These are phyloP conservation scores for Psidium friedrichsthalianum DNA, from an alignment of 345 rosid genomes.

Conservation along the genomic window DNA sequence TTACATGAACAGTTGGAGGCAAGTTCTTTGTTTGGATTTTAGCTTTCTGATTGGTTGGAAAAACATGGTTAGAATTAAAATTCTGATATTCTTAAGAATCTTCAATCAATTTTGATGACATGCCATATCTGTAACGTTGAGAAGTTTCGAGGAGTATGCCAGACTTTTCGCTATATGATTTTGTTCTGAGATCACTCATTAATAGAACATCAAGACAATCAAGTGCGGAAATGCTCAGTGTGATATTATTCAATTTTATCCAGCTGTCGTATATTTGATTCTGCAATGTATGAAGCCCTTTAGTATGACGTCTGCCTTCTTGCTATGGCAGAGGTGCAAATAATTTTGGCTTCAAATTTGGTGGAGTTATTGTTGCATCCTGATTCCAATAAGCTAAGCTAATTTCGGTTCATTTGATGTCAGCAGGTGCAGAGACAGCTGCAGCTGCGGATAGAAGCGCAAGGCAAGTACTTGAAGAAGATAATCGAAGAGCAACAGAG, in stretches of 20 bases:
- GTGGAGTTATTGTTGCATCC: background rate
- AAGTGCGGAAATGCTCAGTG: background rate
- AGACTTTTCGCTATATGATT: background rate
- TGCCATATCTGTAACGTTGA: background rate
- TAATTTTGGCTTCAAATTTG: background rate
- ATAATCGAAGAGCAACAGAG: slow-evolving; percentile 97
- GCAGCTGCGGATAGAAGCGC: slow-evolving; percentile 95
- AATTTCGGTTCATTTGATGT: background rate
- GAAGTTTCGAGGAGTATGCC: background rate
- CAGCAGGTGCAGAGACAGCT: slow-evolving; percentile 94
- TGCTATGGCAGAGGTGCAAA: background rate
- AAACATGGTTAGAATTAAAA: background rate
- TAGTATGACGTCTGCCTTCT: background rate
- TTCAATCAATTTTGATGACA: background rate
- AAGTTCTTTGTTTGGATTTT: slow-evolving; percentile 8
- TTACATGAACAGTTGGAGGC: slow-evolving; percentile 96
- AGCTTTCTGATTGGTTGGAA: background rate
- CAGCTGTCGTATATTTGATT: background rate
- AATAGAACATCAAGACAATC: background rate
- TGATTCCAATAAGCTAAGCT: background rate
- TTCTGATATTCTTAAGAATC: background rate
- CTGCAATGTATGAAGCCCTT: background rate
- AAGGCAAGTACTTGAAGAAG: slow-evolving; percentile 94
- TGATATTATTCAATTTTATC: background rate
- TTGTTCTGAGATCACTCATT: background rate